Evolutionary conservation across 164 flowering plant genomes (phyloP).

Genomic region (Magnolia officinalis): DNA sequence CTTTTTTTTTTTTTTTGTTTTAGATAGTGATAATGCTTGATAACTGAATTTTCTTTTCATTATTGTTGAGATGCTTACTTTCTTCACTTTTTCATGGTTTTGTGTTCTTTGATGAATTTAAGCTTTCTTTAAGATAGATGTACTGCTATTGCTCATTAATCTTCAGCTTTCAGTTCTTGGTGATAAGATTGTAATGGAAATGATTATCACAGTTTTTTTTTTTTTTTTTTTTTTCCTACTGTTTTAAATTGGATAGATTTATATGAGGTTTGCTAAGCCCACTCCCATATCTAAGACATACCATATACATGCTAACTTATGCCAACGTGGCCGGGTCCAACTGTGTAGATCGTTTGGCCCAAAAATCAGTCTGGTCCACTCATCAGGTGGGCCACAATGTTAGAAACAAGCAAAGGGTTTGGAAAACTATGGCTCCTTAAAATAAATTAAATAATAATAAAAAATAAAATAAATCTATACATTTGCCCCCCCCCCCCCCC

Average conservation of each 20-base stretch:
- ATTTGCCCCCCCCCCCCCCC: too few relatives aligned
- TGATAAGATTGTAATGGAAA: background rate
- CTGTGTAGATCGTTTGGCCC: too few relatives aligned
- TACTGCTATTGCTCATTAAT: background rate
- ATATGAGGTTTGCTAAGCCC: background rate
- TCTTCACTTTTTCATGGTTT: too few relatives aligned
- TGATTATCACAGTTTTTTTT: background rate
- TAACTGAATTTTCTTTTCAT: too few relatives aligned
- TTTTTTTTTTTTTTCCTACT: background rate
- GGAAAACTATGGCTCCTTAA: background rate
- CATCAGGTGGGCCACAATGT: background rate
- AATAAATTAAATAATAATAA: too few relatives aligned
- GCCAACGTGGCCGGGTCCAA: background rate
- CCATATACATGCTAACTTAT: background rate
- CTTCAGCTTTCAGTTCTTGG: background rate
- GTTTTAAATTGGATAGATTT: background rate
- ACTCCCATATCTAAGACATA: background rate
- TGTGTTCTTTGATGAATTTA: background rate
- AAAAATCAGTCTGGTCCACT: background rate
- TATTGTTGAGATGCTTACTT: background rate
- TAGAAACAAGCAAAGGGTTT: background rate
- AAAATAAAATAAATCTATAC: too few relatives aligned
- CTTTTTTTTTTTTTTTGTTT: too few relatives aligned
- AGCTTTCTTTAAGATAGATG: background rate
- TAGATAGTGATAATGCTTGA: too few relatives aligned